These are phyloP conservation scores for Aspergillus ustus DNA, from an alignment of 2,329 filamentous ascomycete genomes.

Conservation along the genomic window DNA sequence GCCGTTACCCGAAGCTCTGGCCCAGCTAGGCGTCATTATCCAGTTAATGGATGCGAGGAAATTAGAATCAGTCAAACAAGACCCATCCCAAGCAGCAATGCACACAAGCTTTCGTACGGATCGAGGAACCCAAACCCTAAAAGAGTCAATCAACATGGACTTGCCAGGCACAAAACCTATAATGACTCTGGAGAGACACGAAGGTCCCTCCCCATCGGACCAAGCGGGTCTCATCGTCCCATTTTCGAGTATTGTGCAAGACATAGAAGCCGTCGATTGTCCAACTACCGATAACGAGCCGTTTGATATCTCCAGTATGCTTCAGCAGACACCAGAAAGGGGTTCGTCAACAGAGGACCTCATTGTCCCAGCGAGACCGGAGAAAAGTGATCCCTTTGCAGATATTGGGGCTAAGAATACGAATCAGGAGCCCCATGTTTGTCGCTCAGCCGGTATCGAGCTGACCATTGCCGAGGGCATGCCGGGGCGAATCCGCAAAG, in stretches of 20 bases:
- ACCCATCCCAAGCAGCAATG: not conserved
- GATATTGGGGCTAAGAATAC: not conserved
- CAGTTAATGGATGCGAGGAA: constrained; percentile 4
- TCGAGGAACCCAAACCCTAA: not conserved
- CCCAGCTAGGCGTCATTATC: constrained; percentile 26
- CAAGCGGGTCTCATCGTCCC: constrained; percentile 33
- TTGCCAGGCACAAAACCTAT: not conserved
- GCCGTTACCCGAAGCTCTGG: constrained; percentile 25
- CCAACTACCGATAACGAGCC: constrained; percentile 27
- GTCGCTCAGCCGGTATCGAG: not conserved
- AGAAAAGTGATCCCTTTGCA: not conserved
- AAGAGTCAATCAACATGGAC: not conserved
- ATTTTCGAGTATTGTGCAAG: constrained; percentile 36
- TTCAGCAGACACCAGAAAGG: constrained; percentile 30
- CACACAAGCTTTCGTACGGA: not conserved
- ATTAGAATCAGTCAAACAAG: not conserved
- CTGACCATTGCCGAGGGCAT: not conserved
- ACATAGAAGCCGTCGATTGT: constrained; percentile 23
- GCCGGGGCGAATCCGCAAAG: not conserved
- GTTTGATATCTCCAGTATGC: constrained; percentile 35
- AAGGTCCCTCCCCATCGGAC: not conserved
- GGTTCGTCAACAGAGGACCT: not conserved
- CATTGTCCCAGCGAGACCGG: not conserved
- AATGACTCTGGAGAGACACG: not conserved
- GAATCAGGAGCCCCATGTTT: not conserved